These are phyloP conservation scores for Apiotrichum gracile DNA, from an alignment of 1,284 basidiomycete species.

Conservation along the genomic window DNA sequence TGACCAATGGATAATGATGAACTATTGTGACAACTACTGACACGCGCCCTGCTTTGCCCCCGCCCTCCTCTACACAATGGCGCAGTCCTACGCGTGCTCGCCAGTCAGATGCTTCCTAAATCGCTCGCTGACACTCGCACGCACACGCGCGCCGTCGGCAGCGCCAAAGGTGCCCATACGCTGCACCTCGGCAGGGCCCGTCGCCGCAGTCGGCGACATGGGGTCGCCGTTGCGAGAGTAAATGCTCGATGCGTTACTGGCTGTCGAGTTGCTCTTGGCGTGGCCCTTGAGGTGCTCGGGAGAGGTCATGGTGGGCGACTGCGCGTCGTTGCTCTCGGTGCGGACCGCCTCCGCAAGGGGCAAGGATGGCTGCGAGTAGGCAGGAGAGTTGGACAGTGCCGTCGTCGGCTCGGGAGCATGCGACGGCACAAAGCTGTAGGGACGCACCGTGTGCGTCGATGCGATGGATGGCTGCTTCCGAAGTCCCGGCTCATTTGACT, in stretches of 20 bases:
- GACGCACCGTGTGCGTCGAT: constrained; percentile 9
- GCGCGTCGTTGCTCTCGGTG: neutral
- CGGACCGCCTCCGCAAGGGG: neutral
- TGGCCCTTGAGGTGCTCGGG: neutral
- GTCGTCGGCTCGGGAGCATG: constrained; percentile 15
- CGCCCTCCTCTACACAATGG: too few relatives aligned
- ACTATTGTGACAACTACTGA: too few relatives aligned
- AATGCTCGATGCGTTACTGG: neutral
- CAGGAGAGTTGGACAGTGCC: constrained; percentile 6
- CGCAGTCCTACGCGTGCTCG: neutral
- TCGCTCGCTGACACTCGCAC: constrained; percentile 18
- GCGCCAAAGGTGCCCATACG: constrained; percentile 16
- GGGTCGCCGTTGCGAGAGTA: constrained; percentile 5
- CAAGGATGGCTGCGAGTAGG: constrained; percentile 2
- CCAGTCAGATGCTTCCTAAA: constrained; percentile 17
- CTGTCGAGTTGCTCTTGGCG: neutral
- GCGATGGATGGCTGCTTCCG: constrained; percentile 8
- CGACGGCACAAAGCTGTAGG: constrained; percentile 6
- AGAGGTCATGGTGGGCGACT: neutral
- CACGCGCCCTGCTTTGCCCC: too few relatives aligned
- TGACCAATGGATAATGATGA: too few relatives aligned
- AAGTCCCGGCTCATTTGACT: neutral
- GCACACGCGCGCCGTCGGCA: constrained; percentile 5
- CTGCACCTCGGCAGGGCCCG: constrained; percentile 7
- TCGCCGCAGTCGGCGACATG: neutral